A percentile compares a stretch with the other conserved stretches of the same genome.
Conservation (phyloP, 1,139 yeast genomes). For the Pichia norvegensis region DNA sequence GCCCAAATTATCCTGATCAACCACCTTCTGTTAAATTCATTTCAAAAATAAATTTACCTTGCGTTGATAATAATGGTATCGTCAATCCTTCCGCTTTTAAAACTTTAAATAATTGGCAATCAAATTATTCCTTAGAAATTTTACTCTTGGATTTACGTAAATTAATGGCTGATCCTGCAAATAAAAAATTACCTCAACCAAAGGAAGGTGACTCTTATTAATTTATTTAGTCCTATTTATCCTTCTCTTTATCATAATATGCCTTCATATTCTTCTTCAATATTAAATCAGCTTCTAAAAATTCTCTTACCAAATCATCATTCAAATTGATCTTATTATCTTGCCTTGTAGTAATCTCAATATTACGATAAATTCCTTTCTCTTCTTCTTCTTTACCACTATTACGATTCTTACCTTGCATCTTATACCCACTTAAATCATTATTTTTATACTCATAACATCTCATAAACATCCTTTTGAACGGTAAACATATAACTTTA, state of each 20-base stretch:
- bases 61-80: conserved; percentile 68
- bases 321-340: conserved; percentile 23
- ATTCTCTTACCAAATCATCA: conserved; percentile 14
- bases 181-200: conserved; percentile 86
- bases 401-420: conserved; percentile 19
- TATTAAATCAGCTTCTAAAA: conserved; percentile 26
- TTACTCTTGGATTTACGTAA: conserved; percentile 79
- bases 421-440: conserved; percentile 25
- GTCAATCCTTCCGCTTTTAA: conserved; percentile 58
- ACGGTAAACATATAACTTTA: conserved; percentile 28
- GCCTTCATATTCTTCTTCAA: conserved; percentile 23
- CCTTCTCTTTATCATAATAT: conserved; percentile 19
- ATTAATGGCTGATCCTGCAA: conserved; percentile 77
- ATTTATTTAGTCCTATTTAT: conserved; percentile 21
- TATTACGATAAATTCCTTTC: conserved; percentile 19
- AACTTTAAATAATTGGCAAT: conserved; percentile 76
- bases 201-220: conserved; percentile 69
- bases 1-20: conserved; percentile 73
- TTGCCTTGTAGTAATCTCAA: conserved; percentile 25
- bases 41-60: conserved; percentile 82
- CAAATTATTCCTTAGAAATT: conserved; percentile 86
- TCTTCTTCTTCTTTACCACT: not conserved
- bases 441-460: conserved; percentile 22
- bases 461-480: conserved; percentile 28
- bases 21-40: conserved; percentile 80